Evolutionary conservation across 2,329 filamentous ascomycete genomes (phyloP), one percentile per base, ranked within the genome.

Genomic region (Lachnellula hyalina): DNA sequence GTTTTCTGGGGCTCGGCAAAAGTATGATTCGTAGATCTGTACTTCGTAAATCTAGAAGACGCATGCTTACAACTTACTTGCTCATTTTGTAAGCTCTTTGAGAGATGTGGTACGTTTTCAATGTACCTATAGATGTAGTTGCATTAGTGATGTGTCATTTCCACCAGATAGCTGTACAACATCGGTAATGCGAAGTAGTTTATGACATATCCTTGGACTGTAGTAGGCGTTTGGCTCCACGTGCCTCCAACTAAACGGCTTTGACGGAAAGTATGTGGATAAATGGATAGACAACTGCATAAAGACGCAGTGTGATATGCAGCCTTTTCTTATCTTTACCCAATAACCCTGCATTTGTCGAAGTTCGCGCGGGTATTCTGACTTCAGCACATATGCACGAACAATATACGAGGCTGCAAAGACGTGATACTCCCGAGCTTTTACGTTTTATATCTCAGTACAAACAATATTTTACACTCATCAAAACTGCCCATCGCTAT

Each of bases 381-480:
- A 41, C 8, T n/a, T 41, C 38, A 19, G 38, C 38, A 11, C 38
- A 41, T 41, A 19, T 44, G 41, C 19, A 19, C 21, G 41, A 23
- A 44, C 41, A 44, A 17, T 44, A 8, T 44, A 21, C 12, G n/a
- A 49, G 19, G 34, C 32, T 49, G 47, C 23, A 23, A 51, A 40
- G 44, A 42, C 35, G 23, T 40, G 9, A 38, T 51, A 40, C 14
- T 36, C 49, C 41, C 17, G 34, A 28, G 21, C 25, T 52, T 28
- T 35, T 40, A 41, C 23, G 36, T 28, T 44, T 56, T 35, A 19
- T 21, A 47, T 52, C 17, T 41, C 40, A 41, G 46, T 59, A 59
- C 56, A 59, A 45, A 59, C 56, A 59, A 45, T 57, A 61, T 54
- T 23, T 48, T 60, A 62, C 51, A 57, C 34, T 32, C 47, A 19